Evolutionary conservation across 2,329 filamentous ascomycete genomes (phyloP).

Genomic region (Nannizziopsis arthrosporioides): DNA sequence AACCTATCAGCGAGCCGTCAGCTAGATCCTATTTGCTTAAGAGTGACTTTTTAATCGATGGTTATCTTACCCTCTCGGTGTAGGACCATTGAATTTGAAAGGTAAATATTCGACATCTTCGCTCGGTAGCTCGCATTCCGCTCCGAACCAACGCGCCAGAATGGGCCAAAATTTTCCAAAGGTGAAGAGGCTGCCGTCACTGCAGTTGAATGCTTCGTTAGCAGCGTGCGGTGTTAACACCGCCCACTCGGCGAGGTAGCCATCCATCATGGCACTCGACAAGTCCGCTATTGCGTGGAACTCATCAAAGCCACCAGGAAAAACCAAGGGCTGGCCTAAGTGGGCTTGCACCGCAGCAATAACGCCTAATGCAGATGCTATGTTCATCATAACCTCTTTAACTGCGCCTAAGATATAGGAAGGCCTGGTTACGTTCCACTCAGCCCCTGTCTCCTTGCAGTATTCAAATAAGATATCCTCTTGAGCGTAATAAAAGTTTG

Average conservation of each 20-base stretch:
- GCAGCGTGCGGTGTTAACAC: slow-evolving; percentile 18
- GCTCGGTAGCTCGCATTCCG: slow-evolving; percentile 16
- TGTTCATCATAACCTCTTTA: slow-evolving; percentile 20
- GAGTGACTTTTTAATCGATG: slow-evolving; percentile 9
- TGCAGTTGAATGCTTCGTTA: slow-evolving; percentile 22
- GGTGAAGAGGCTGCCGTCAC: slow-evolving; percentile 19
- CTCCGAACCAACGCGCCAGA: slow-evolving; percentile 20
- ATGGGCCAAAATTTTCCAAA: slow-evolving; percentile 21
- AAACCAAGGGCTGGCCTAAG: slow-evolving; percentile 16
- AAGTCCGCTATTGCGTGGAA: slow-evolving; percentile 17
- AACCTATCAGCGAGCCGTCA: slow-evolving; percentile 24
- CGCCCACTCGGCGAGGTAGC: slow-evolving; percentile 22
- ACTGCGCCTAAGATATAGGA: slow-evolving; percentile 21
- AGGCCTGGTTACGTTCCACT: slow-evolving; percentile 21
- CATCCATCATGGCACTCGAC: slow-evolving; percentile 18
- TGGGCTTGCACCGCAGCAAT: slow-evolving; percentile 19
- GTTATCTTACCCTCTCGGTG: slow-evolving; percentile 16
- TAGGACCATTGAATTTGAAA: slow-evolving; percentile 9
- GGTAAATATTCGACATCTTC: slow-evolving; percentile 11
- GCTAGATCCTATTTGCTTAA: background rate
- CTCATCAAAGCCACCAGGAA: slow-evolving; percentile 17
- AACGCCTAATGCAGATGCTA: slow-evolving; percentile 18
- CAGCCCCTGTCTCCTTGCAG: slow-evolving; percentile 16
- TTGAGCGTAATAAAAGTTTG: slow-evolving; percentile 23
- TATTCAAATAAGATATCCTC: slow-evolving; percentile 20